Evolutionary conservation across 2,329 filamentous ascomycete genomes (phyloP).

Genomic region (Graphilbum ipis-grandicollis): DNA sequence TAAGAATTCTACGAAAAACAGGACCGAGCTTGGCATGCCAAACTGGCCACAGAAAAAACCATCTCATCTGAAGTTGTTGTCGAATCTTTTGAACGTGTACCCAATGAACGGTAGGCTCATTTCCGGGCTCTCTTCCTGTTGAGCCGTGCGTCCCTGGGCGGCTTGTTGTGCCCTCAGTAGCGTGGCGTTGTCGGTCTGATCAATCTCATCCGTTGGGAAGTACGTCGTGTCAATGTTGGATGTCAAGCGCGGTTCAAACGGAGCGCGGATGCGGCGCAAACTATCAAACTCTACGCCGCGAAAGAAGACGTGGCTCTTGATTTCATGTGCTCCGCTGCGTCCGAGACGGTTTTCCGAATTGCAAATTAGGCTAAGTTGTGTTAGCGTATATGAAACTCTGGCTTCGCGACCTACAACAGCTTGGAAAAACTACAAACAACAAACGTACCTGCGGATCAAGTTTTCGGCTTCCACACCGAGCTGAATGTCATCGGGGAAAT

Average conservation of each 20-base stretch:
- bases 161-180: conserved; percentile 66
- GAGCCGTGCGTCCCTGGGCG: conserved; percentile 37
- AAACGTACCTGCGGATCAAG: conserved; percentile 67
- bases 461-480: conserved; percentile 80
- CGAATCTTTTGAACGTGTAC: conserved; percentile 95
- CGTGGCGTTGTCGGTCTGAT: conserved; percentile 86
- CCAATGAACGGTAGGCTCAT: conserved; percentile 94
- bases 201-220: conserved; percentile 97
- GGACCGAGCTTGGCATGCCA: too few species aligned
- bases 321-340: conserved; percentile 70
- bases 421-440: conserved; percentile 1
- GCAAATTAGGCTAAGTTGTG: conserved; percentile 63
- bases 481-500: conserved; percentile 91
- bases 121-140: conserved; percentile 66
- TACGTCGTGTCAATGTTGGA: conserved; percentile 95
- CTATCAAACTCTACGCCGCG: conserved; percentile 89
- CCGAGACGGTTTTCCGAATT: conserved; percentile 87
- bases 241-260: conserved; percentile 85
- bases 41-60: too few species aligned
- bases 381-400: neutral
- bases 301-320: conserved; percentile 93
- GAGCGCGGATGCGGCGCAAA: conserved; percentile 79
- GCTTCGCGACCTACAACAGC: neutral
- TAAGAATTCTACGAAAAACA: too few species aligned
- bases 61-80: conserved; percentile 49